Evolutionary conservation across 2,329 filamentous ascomycete genomes (phyloP).

Genomic region (Xylaria sp.): DNA sequence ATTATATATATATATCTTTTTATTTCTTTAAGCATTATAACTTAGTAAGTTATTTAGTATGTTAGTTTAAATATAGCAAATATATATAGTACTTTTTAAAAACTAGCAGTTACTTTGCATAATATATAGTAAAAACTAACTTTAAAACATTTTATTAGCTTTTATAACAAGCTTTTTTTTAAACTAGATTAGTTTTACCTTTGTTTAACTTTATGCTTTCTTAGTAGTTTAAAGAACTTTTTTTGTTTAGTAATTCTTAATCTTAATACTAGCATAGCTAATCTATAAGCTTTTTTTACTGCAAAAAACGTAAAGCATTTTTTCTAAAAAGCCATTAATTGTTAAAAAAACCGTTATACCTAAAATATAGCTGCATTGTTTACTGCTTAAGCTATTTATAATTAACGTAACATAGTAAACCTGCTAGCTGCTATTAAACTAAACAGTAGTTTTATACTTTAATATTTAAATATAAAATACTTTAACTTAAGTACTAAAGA

Average conservation of each 20-base stretch:
- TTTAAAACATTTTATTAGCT: too few relatives aligned
- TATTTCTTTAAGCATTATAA: background rate
- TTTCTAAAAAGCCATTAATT: background rate
- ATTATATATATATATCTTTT: too few relatives aligned
- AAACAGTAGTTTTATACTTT: background rate
- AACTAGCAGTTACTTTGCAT: background rate
- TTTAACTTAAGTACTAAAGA: background rate
- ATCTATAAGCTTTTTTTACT: background rate
- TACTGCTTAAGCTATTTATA: too few relatives aligned
- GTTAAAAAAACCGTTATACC: background rate
- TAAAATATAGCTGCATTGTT: slow-evolving; percentile 3
- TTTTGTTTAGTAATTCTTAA: too few relatives aligned
- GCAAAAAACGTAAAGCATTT: background rate
- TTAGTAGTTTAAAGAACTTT: too few relatives aligned
- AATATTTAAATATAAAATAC: background rate
- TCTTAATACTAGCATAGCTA: background rate
- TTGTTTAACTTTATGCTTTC: too few relatives aligned
- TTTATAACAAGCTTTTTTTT: too few relatives aligned
- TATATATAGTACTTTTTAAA: background rate
- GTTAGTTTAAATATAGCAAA: background rate
- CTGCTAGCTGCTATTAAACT: too few relatives aligned
- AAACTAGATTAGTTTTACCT: background rate
- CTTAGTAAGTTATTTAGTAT: background rate
- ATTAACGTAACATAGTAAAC: too few relatives aligned
- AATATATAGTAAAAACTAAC: background rate